Evolutionary conservation across 176 grass and related monocot species (phyloP), one percentile per base, ranked within the genome.

Genomic region (Musa acuminata): DNA sequence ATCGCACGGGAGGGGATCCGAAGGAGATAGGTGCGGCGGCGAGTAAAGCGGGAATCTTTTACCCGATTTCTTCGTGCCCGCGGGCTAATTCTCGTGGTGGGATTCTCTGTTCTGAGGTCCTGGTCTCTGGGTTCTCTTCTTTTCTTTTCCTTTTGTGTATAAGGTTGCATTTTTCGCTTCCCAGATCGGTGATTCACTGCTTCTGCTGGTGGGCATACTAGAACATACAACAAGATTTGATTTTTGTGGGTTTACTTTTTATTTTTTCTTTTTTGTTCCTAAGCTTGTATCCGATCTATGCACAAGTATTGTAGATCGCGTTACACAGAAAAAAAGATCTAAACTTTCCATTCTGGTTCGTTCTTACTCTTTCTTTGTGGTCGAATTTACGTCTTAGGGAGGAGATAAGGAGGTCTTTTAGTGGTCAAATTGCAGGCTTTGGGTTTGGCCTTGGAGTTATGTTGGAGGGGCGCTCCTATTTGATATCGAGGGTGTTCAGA

Each of bases 381-480:
- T 51, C 29, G 55, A 43, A 49, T 48, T 20, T 48, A 24, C 22
- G 54, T 23, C 72, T 75, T 49, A 16, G 50, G 3, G 22, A 50
- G 10, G 73, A 49, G 55, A 13, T 19, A 49, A 62, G 55, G 54
- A 75, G 69, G 11, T 11, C 20, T 75, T 50, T 43, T 23, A 14
- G 55, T 23, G 55, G 27, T 29, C 11, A 59, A 49, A 49, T 62
- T 49, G 60, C 55, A 22, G 35, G 54, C 27, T 26, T 53, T 55
- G 71, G 11, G 53, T 73, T 54, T 12, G 71, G 71, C 50, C 8
- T n/a, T 54, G 16, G 27, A 29, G 73, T 62, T 16, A 75, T 75
- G 73, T 75, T 75, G 55, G 73, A 75, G 12, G 73, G 73, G 12
- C 55, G 10, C 9, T 75, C 55, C 73, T 62, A 29, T 60, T 62